Conservation (phyloP, 192 early-diverging fungal species). For the Phycomyces blakesleeanus region DNA sequence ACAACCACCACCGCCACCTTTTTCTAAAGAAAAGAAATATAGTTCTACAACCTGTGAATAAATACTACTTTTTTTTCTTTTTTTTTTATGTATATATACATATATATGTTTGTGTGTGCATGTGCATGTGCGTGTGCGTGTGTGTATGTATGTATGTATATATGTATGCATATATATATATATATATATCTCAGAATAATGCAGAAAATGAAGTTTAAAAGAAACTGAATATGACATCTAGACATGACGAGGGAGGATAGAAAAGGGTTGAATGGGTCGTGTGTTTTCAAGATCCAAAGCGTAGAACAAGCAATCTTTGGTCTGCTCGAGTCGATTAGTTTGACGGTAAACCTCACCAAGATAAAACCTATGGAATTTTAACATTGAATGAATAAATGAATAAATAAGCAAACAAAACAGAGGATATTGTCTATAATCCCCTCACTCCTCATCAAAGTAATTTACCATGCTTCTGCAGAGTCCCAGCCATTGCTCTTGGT, state of each 20-base stretch:
- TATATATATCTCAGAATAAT: not conserved
- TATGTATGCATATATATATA: not conserved
- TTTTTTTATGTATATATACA: not conserved
- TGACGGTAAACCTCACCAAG: slow-evolving; percentile 46
- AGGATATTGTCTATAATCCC: too few species aligned
- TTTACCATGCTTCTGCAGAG: slow-evolving; percentile 58
- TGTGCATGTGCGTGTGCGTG: not conserved
- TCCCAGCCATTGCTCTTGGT: slow-evolving; percentile 58
- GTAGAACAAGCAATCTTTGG: slow-evolving; percentile 58
- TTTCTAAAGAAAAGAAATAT: too few species aligned
- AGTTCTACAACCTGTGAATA: too few species aligned
- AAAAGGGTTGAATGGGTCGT: slow-evolving; percentile 47
- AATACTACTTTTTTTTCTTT: not conserved
- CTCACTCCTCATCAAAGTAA: too few species aligned
- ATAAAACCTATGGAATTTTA: slow-evolving; percentile 32
- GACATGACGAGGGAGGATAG: slow-evolving; percentile 38
- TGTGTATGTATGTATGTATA: not conserved
- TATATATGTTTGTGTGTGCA: not conserved
- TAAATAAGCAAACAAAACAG: too few species aligned
- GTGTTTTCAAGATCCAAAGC: slow-evolving; percentile 55
- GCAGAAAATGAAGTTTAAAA: not conserved
- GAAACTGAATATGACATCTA: slow-evolving; percentile 1
- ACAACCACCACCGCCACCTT: too few species aligned
- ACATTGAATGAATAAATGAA: too few species aligned
- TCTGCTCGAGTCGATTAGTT: slow-evolving; percentile 36